Evolutionary conservation across 1,284 basidiomycete species (phyloP), one percentile per base, ranked within the genome.

Genomic region (Pseudomicrostroma phylloplanum): DNA sequence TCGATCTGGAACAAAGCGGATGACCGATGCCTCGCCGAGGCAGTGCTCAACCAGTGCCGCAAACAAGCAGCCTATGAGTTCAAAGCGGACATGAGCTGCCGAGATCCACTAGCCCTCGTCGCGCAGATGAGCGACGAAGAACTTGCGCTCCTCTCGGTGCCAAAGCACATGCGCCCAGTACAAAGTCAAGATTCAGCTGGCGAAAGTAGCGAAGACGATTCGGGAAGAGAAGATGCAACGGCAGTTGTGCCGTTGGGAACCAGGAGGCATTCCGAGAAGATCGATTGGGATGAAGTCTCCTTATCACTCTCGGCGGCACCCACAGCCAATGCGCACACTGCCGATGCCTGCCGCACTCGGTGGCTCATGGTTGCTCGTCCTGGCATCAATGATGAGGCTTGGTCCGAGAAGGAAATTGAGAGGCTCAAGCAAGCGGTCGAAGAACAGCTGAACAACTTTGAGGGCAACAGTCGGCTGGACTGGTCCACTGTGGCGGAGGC

Each of bases 281-380:
- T 48, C 12, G 43, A 48, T 6, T 48, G 43, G 43, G 43, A 21
- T 17, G 21, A 48, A 17, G 12, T 48, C 15, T 17, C 43, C 6
- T 48, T 21, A 6, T n/a, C 43, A 17, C 21, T 48, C 17, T 17
- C 43, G 3, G 21, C 21, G 43, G 21, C 43, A 21, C 17, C 43
- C 6, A 48, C 17, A n/a, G 43, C 43, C 21, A 48, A 48, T 13
- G 43, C 43, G 12, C 43, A 48, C 43, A n/a, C 43, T 48, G 43
- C 43, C 17, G 17, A 48, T n/a, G 43, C 43, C 17, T 48, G 43
- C 21, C 43, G 43, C 43, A 48, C 43, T n/a, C 43, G 43, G 15
- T 48, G 43, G 43, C 43, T 48, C 43, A 48, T 48, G 43, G 43
- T 48, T 6, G 17, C 21, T 48, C 43, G 43, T n/a, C 43, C 43